Base-by-base conservation (phyloP, 805 yeast genomes). In the Myxozyma nipponensis region DNA sequence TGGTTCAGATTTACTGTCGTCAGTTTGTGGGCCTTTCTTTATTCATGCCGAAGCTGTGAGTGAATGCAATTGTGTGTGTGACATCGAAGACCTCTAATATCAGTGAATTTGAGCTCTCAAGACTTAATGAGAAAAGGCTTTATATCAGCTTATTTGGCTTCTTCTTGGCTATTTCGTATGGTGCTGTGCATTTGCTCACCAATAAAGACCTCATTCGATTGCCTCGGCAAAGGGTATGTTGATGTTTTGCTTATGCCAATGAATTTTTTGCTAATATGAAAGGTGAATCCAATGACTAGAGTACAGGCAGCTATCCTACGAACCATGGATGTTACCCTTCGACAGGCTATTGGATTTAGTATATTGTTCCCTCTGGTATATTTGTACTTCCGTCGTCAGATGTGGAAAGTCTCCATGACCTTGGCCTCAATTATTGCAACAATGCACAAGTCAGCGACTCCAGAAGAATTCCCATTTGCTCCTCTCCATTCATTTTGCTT, bases 61-160 rank as follows among this genome's bases (percentile, higher is more conserved):
- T 30, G n/a, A 4, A 18, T n/a, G n/a, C n/a, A n/a, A n/a, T n/a
- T n/a, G n/a, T n/a, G n/a, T n/a, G n/a, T n/a, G 15, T 17, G 18
- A 22, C 30, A 3, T n/a, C 10, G 19, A 23, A 22, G n/a, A 22
- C 28, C 44, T 28, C 15, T 4, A 35, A n/a, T 25, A 22, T 3
- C 22, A 48, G 58, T 35, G 49, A 49, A 2, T 56, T 55, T 36
- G 62, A 58, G 21, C 39, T 49, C 6, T 36, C 49, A 10, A 50
- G 46, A 26, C 30, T 58, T 3, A 58, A 58, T 25, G 62, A 58
- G 30, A 45, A 40, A 28, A 30, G 49, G 22, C 18, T 52, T 9
- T 58, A 49, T 18, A 39, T 52, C 38, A 32, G 22, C 18, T 32
- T 44, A 7, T 32, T 55, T 15, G 42, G 56, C 10, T 10, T 53